A percentile compares a stretch with the other conserved stretches of the same genome.
These are phyloP conservation scores for Tephrocybe sp. DNA, from an alignment of 768 basidiomycete genomes.

Conservation along the genomic window DNA sequence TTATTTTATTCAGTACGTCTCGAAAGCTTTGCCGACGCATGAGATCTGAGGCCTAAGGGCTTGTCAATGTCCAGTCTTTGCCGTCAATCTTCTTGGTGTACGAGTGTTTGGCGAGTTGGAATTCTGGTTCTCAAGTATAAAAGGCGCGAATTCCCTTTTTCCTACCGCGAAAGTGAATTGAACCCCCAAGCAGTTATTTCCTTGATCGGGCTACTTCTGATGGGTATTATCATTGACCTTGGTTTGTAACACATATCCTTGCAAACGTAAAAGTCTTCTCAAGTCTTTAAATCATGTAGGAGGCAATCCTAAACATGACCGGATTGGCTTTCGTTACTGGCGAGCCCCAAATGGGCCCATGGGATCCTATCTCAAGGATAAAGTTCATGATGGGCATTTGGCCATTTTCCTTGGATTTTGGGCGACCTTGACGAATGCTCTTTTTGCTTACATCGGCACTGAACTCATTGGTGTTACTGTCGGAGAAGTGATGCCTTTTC, in stretches of 20 bases:
- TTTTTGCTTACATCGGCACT: constrained; percentile 74
- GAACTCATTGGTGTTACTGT: constrained; percentile 72
- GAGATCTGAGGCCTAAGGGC: background rate
- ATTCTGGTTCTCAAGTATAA: constrained; percentile 71
- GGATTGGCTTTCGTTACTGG: constrained; percentile 51
- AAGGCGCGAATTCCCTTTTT: constrained; percentile 39
- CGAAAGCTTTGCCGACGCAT: background rate
- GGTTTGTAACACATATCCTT: constrained; percentile 39
- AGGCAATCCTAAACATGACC: constrained; percentile 44
- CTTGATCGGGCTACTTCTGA: constrained; percentile 50
- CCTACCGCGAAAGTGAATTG: background rate
- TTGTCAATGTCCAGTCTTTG: constrained; percentile 36
- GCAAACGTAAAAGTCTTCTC: constrained; percentile 31
- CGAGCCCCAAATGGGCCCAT: constrained; percentile 50
- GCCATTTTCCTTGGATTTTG: constrained; percentile 70
- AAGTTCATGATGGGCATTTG: constrained; percentile 47
- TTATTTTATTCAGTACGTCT: constrained; percentile 52
- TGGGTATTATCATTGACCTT: constrained; percentile 64
- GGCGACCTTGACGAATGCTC: constrained; percentile 65
- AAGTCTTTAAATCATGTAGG: constrained; percentile 32
- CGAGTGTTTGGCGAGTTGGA: constrained; percentile 71
- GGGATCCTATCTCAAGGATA: constrained; percentile 46
- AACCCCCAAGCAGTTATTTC: constrained; percentile 31
- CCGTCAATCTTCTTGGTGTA: constrained; percentile 59
- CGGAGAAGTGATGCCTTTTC: constrained; percentile 36